Base-by-base conservation (phyloP, 768 basidiomycete species). In the Strobilomyces echinocephalus region DNA sequence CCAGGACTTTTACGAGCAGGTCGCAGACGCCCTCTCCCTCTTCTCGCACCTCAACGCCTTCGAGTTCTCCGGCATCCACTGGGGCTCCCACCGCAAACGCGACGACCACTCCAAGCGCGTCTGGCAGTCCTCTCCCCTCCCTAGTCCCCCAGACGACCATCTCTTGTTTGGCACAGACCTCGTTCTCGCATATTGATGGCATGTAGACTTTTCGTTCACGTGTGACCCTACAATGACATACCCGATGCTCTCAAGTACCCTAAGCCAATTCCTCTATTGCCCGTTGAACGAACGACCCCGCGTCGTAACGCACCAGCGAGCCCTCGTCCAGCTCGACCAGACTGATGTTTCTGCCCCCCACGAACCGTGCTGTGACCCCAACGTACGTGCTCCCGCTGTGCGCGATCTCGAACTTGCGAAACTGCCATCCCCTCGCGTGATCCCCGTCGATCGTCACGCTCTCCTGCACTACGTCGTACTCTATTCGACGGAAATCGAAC, bases 401-500 rank as follows among this genome's bases (percentile, higher is more conserved):
- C 0, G 68, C 50, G 16, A 88, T 47, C 45, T 74, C 73, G 62
- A 88, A 87, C 58, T 81, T 81, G 55, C 72, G 74, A 63, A 91
- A 88, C 54, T 72, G 73, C 88, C 89, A 91, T 36, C 85, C 87
- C 39, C 65, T 60, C 0, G 83, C 79, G 6, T 69, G 61, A 41
- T 69, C 56, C 0, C 81, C 82, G 58, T 91, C 88, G 33, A 91
- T 77, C 24, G 73, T 75, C 26, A 91, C 72, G 7, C 69, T 54
- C 53, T 80, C 77, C 28, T 73, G 62, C 20, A 64, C 64, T 9
- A 83, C 74, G 62, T 88, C 77, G 67, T 83, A 91, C 64, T 90
- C 83, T 55, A 93, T 79, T 20, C 89, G 80, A 21, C 74, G 75
- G 69, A 92, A 88, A 60, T 92, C 87, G 63, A 91, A 91, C 2